These are phyloP conservation scores for Rhizophagus sp. DNA, from an alignment of 192 early-diverging fungal genomes.

Conservation along the genomic window DNA sequence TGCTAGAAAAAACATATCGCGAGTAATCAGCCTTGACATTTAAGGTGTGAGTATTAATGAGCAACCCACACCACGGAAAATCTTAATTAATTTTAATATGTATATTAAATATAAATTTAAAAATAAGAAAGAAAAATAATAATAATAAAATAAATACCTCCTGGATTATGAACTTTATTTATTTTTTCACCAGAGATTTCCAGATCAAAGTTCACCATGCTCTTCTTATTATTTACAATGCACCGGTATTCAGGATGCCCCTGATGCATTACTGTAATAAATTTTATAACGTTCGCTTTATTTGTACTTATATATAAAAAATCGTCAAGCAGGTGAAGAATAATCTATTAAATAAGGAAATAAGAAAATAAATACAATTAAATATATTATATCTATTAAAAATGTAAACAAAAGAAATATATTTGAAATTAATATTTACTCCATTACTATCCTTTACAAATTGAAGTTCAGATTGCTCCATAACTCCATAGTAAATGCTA, in stretches of 20 bases:
- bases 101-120: background rate
- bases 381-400: no score
- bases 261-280: conserved; percentile 12
- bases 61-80: conserved; percentile 84
- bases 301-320: conserved; percentile 11
- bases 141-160: background rate
- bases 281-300: background rate
- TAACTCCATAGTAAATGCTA: conserved; percentile 7
- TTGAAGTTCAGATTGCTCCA: background rate
- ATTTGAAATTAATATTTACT: background rate
- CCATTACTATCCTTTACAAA: background rate
- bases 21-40: conserved; percentile 71
- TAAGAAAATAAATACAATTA: no score
- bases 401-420: background rate
- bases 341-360: background rate
- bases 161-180: background rate
- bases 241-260: conserved; percentile 8
- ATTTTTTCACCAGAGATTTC: background rate
- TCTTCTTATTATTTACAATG: conserved; percentile 6
- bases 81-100: conserved; percentile 38
- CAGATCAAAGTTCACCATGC: conserved; percentile 3
- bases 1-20: conserved; percentile 43
- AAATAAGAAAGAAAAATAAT: background rate
- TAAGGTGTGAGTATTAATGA: conserved; percentile 67
- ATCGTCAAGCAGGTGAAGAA: conserved; percentile 5